phyloP scores from a whole-genome alignment of 352 stramenopile genomes.

The Pythium rishiriense region DNA sequence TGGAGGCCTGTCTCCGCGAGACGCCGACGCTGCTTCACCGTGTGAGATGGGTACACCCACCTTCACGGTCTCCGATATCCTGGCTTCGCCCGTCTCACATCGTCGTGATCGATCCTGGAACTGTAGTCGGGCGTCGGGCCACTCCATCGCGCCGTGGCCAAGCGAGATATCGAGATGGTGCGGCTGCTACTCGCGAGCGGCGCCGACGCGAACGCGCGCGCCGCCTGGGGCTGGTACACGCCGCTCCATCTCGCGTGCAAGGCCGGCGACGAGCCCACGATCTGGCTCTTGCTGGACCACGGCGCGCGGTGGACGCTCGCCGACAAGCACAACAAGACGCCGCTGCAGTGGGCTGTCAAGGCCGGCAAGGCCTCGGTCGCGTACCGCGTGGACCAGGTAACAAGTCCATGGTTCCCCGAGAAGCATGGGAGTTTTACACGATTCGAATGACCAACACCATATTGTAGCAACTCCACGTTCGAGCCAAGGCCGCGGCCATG shows the following conservation, averaged over 20 bases:
- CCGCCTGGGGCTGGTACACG: slow-evolving; percentile 80
- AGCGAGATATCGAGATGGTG: slow-evolving; percentile 41
- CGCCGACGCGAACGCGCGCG: slow-evolving; percentile 51
- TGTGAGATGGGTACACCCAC: slow-evolving; percentile 54
- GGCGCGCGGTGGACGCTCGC: slow-evolving; percentile 53
- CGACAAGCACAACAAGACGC: slow-evolving; percentile 73
- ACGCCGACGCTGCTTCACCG: slow-evolving; percentile 40
- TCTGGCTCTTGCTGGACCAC: slow-evolving; percentile 62
- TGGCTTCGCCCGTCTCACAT: too few relatives aligned
- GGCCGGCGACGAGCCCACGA: slow-evolving; percentile 53
- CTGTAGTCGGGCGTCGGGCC: slow-evolving; percentile 59
- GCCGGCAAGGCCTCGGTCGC: slow-evolving; percentile 68
- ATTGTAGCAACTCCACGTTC: slow-evolving; percentile 59
- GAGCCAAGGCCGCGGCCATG: slow-evolving; percentile 28
- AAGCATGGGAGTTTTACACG: too few relatives aligned
- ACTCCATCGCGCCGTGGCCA: slow-evolving; percentile 64
- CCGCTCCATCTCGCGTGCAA: slow-evolving; percentile 80
- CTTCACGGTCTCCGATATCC: neutral
- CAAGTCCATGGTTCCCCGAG: too few relatives aligned
- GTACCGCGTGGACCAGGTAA: slow-evolving; percentile 74
- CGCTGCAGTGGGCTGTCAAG: slow-evolving; percentile 68
- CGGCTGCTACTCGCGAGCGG: slow-evolving; percentile 49
- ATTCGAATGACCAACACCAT: too few relatives aligned
- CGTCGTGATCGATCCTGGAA: neutral
- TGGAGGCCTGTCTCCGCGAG: slow-evolving; percentile 37